Evolutionary conservation across 345 rosid species (phyloP), one percentile per base, ranked within the genome.

Genomic region (Balakata baccata): DNA sequence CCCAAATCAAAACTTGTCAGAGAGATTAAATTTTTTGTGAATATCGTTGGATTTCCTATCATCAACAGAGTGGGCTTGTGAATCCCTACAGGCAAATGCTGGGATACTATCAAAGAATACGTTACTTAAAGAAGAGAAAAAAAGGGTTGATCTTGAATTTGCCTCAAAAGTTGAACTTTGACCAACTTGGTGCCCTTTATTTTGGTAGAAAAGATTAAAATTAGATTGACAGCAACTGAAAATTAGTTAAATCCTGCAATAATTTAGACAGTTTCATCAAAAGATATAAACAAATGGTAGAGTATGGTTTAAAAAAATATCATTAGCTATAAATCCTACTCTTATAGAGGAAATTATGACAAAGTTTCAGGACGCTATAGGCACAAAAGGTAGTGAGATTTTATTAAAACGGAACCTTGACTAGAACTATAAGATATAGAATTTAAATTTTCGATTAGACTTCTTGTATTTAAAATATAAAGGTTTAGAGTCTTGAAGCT

Each of bases 121-220:
- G 4, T 54, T 14, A 18, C n/a, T 52, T 53, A 53, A 53, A 53
- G 57, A 53, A 53, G 57, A 22, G 16, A 53, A 53, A 14, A 5
- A 14, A 17, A 17, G n/a, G 57, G 57, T 22, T 58, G 14, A 10
- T 58, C 62, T 58, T 58, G 37, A 10, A 29, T 29, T 58, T 29
- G 14, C 12, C 23, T 58, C 62, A 58, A 58, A 23, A 68, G 50
- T 51, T 68, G 58, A 52, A 54, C n/a, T n/a, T 51, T 68, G 59
- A 68, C 71, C 71, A 68, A 51, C 45, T 68, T 34, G 59, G 8
- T 13, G 37, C 38, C 6, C 5, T 29, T 7, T 17, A 6, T 50
- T 11, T 12, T 45, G 14, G 34, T 18, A 66, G 9, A 12, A 47
- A 39, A 47, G 29, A 22, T 25, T 9, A 10, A 22, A 50, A 23